Base-by-base conservation (phyloP, 139 green algal genomes). In the Chara braunii region DNA sequence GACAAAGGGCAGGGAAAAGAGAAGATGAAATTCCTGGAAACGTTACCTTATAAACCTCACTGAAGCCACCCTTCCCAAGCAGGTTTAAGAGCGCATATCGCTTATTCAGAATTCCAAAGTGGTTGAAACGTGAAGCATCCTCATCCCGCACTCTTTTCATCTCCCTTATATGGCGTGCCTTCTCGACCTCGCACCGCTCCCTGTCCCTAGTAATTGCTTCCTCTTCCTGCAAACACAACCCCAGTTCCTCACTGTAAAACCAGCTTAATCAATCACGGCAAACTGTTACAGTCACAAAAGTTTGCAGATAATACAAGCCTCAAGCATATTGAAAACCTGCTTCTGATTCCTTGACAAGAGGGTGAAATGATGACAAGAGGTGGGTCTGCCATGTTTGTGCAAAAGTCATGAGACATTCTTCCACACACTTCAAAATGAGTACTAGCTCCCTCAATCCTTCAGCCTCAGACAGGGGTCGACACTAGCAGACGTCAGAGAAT, bases 1-100 rank as follows among this genome's bases (percentile, higher is more conserved):
- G n/a, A n/a, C n/a, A n/a, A n/a, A n/a, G n/a, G n/a, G n/a, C n/a
- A n/a, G n/a, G n/a, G n/a, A n/a, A n/a, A n/a, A n/a, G n/a, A n/a
- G n/a, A n/a, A n/a, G n/a, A n/a, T n/a, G n/a, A n/a, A n/a, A n/a
- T n/a, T n/a, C n/a, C n/a, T n/a, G n/a, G n/a, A n/a, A n/a, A n/a
- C n/a, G 12, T 24, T 57, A 77, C 75, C 66, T 82, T 82, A 74
- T 85, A 94, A 5, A 97, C 91, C 75, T 97, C 91, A 14, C 71
- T 87, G 68, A 97, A 97, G 32, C 91, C 91, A 3, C 91, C 91
- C 72, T 90, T 88, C 24, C 91, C 91, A 31, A 97, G 82, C 69
- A 97, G 67, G 31, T 82, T 78, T 48, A 87, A 62, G 60, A 97
- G 81, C 23, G 88, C 72, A 69, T 95, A 96, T 37, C 89, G 83